These are phyloP conservation scores for Umbelopsis sp. DNA, from an alignment of 192 early-diverging fungal genomes.

Conservation along the genomic window DNA sequence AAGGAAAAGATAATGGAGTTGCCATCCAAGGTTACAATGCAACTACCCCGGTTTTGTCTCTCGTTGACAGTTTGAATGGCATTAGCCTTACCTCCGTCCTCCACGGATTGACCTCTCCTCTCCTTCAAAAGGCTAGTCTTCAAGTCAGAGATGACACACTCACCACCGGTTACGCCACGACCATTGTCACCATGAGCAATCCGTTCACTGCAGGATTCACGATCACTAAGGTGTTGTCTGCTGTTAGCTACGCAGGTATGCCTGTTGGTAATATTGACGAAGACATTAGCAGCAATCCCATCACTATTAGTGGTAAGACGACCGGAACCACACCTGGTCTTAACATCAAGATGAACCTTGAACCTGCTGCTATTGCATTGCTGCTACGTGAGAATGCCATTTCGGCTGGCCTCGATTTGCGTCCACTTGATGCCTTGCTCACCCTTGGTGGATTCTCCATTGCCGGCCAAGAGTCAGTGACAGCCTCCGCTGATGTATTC, in stretches of 20 bases:
- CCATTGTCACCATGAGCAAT: conserved; percentile 51
- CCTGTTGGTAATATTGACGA: conserved; percentile 48
- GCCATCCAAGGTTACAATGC: conserved; percentile 42
- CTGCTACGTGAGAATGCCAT: conserved; percentile 49
- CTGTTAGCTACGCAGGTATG: conserved; percentile 44
- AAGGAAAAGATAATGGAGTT: conserved; percentile 44
- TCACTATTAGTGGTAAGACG: conserved; percentile 42
- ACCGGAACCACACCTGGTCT: conserved; percentile 37
- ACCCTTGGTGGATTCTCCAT: conserved; percentile 43
- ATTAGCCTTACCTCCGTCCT: conserved; percentile 47
- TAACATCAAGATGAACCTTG: conserved; percentile 51
- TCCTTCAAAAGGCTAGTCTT: conserved; percentile 45
- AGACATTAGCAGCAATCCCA: conserved; percentile 43
- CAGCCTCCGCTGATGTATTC: conserved; percentile 34
- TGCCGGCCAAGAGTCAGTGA: conserved; percentile 31
- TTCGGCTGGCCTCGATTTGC: conserved; percentile 43
- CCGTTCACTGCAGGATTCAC: conserved; percentile 54
- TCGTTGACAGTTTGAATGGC: conserved; percentile 44
- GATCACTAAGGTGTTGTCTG: conserved; percentile 50
- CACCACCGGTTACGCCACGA: conserved; percentile 44
- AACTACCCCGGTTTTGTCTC: conserved; percentile 48
- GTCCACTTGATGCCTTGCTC: conserved; percentile 48
- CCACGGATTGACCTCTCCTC: conserved; percentile 46
- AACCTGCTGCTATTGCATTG: conserved; percentile 47
- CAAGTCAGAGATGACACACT: conserved; percentile 45